Evolutionary conservation across 169 alveolate species (phyloP).

Genomic region (Plasmodium relictum): DNA sequence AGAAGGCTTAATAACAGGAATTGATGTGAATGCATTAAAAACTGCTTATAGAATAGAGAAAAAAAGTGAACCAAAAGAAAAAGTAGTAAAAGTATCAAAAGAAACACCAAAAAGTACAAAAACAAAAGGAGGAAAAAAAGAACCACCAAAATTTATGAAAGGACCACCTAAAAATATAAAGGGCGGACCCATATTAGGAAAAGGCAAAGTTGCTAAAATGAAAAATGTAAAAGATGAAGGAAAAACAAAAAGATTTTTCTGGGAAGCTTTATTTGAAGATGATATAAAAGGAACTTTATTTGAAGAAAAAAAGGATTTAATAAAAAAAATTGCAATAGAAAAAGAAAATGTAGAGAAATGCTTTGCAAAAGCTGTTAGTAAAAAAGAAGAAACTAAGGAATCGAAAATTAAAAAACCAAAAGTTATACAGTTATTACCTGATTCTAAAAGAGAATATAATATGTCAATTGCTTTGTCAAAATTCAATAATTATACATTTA

Average conservation of each 20-base stretch:
- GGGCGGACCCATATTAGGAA: conserved; percentile 79
- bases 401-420: conserved; percentile 66
- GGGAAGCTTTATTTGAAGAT: conserved; percentile 93
- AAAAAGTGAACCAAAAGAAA: conserved; percentile 74
- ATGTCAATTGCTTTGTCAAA: conserved; percentile 93
- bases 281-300: conserved; percentile 91
- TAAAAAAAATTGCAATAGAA: conserved; percentile 85
- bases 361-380: conserved; percentile 83
- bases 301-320: conserved; percentile 86
- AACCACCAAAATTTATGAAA: conserved; percentile 82
- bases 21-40: conserved; percentile 78
- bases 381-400: conserved; percentile 28
- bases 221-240: conserved; percentile 85
- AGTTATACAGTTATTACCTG: conserved; percentile 90
- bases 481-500: conserved; percentile 91
- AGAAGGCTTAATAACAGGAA: conserved; percentile 76
- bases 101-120: conserved; percentile 77
- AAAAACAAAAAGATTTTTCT: conserved; percentile 90
- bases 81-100: conserved; percentile 35
- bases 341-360: conserved; percentile 86
- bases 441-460: conserved; percentile 92
- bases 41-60: conserved; percentile 80
- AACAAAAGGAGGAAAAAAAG: conserved; percentile 80
- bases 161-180: conserved; percentile 84
- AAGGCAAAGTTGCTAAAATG: conserved; percentile 60